Evolutionary conservation across 352 stramenopile species (phyloP).

Genomic region (Pythium apleroticum): DNA sequence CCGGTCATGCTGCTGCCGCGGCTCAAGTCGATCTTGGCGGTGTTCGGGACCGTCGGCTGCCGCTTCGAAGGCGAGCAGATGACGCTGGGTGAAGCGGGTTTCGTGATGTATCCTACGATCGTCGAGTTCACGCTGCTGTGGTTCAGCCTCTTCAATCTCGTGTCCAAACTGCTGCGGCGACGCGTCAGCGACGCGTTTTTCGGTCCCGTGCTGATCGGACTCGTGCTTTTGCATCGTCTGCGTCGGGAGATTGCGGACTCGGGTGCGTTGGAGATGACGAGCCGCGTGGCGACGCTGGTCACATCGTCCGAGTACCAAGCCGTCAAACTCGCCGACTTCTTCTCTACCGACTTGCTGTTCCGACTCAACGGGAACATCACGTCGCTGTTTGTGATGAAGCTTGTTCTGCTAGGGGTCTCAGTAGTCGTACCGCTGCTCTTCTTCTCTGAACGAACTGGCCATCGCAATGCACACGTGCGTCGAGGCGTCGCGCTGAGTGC

Average conservation of each 20-base stretch:
- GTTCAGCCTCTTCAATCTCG: conserved; percentile 38
- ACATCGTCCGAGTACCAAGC: conserved; percentile 30
- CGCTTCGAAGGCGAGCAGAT: conserved; percentile 48
- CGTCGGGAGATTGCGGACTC: conserved; percentile 26
- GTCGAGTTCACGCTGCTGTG: conserved; percentile 27
- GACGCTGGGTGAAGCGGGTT: conserved; percentile 44
- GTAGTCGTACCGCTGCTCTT: conserved; percentile 27
- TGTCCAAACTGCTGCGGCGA: conserved; percentile 30
- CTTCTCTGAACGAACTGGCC: conserved; percentile 13
- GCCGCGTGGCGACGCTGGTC: conserved; percentile 27
- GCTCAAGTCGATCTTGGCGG: conserved; percentile 40
- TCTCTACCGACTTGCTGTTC: conserved; percentile 24
- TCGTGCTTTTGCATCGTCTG: conserved; percentile 32
- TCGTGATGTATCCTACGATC: conserved; percentile 37
- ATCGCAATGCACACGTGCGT: conserved; percentile 14
- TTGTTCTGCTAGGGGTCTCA: conserved; percentile 30
- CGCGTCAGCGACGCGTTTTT: conserved; percentile 37
- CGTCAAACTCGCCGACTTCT: conserved; percentile 25
- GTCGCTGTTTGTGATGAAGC: conserved; percentile 28
- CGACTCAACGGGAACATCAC: conserved; percentile 32
- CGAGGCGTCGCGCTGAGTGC: conserved; percentile 15
- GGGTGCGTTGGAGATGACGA: conserved; percentile 24
- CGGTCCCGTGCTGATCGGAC: conserved; percentile 29
- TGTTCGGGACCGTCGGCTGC: conserved; percentile 42
- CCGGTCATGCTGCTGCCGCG: conserved; percentile 42